phyloP scores from a whole-genome alignment of 768 basidiomycete genomes.

The Amanita pseudoporphyria region DNA sequence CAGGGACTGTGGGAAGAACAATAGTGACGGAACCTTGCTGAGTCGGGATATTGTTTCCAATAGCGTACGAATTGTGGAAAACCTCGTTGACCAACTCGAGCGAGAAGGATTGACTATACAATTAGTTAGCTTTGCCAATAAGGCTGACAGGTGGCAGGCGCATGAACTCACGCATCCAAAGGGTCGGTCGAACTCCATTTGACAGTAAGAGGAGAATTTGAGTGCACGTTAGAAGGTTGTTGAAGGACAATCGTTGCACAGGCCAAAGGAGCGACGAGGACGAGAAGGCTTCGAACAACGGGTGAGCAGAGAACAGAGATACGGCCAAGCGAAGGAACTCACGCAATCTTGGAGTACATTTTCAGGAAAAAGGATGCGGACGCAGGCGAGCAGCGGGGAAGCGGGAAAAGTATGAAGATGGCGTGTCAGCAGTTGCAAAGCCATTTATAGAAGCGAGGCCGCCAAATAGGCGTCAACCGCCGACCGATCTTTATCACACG shows the following conservation, averaged over 20 bases:
- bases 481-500: slow-evolving; percentile 1
- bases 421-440: slow-evolving; percentile 14
- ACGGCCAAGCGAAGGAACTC: too few species aligned
- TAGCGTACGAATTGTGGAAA: slow-evolving; percentile 46
- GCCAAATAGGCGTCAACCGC: slow-evolving; percentile 1
- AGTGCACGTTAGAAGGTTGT: background rate
- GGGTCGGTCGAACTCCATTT: slow-evolving; percentile 30
- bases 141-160: background rate
- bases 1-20: slow-evolving; percentile 37
- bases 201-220: slow-evolving; percentile 23
- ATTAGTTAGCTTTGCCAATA: background rate
- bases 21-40: slow-evolving; percentile 24
- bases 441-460: background rate
- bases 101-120: slow-evolving; percentile 23
- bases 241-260: slow-evolving; percentile 21
- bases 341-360: slow-evolving; percentile 5
- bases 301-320: slow-evolving; percentile 8
- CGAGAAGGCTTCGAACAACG: slow-evolving; percentile 23
- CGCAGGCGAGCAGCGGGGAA: slow-evolving; percentile 13
- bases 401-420: slow-evolving; percentile 10
- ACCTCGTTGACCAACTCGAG: slow-evolving; percentile 35
- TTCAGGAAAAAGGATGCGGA: background rate
- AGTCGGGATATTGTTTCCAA: slow-evolving; percentile 45
- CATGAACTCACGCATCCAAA: slow-evolving; percentile 34
- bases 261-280: slow-evolving; percentile 36